These are phyloP conservation scores for Rhytidiadelphus loreus DNA, from an alignment of 225 moss, liverwort and hornwort species.

Conservation along the genomic window DNA sequence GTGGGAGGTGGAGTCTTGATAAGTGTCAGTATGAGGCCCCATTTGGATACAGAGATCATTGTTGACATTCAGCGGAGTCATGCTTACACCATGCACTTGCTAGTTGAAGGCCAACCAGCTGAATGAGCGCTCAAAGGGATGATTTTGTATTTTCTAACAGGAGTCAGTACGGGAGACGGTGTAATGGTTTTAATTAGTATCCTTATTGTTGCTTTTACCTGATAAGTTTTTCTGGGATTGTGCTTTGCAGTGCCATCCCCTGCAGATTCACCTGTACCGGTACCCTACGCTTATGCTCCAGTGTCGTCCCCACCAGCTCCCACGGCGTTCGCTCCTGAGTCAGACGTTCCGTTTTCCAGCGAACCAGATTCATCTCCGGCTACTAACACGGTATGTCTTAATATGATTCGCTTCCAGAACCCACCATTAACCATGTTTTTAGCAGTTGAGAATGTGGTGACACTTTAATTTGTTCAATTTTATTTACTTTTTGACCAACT, in stretches of 20 bases:
- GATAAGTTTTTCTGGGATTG: not conserved
- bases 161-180: not conserved
- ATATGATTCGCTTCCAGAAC: not conserved
- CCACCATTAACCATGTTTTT: too few relatives aligned
- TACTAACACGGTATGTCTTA: not conserved
- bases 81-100: not conserved
- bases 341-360: not conserved
- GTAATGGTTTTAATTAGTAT: too few relatives aligned
- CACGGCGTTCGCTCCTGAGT: not conserved
- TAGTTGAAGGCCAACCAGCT: too few relatives aligned
- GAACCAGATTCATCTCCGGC: not conserved
- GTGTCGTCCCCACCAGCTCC: constrained; percentile 4
- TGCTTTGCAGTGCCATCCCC: not conserved
- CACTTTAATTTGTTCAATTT: too few relatives aligned
- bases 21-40: too few relatives aligned
- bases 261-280: not conserved
- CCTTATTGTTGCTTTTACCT: not conserved
- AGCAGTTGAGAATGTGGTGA: too few relatives aligned
- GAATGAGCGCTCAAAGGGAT: too few relatives aligned
- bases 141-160: too few relatives aligned
- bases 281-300: not conserved
- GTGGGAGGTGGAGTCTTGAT: too few relatives aligned
- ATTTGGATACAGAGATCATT: too few relatives aligned
- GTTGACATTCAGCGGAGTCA: not conserved
- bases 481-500: too few relatives aligned